Conservation (phyloP, 352 stramenopile genomes). For the Phytophthora vignae region DNA sequence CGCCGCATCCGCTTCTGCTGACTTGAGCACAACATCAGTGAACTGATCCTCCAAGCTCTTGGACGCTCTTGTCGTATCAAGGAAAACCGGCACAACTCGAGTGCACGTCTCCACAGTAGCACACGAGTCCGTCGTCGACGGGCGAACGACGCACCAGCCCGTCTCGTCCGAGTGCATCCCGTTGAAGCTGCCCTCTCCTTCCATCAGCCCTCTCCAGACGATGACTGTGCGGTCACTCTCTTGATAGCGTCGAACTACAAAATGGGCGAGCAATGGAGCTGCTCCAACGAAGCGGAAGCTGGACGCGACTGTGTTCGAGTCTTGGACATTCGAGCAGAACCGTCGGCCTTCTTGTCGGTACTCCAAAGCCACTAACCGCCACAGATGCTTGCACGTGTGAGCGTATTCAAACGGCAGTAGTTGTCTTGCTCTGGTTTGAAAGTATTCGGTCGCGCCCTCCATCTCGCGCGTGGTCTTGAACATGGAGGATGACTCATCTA, state of each 20-base stretch:
- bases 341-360: constrained; percentile 18
- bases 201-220: constrained; percentile 18
- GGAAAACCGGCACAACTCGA: constrained; percentile 10
- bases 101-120: constrained; percentile 13
- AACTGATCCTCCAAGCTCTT: constrained; percentile 11
- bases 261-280: background rate
- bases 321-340: background rate
- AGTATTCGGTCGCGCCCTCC: constrained; percentile 10
- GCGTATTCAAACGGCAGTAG: constrained; percentile 17
- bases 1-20: constrained; percentile 5
- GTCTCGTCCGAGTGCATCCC: constrained; percentile 25
- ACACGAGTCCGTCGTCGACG: constrained; percentile 3
- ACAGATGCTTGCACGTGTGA: constrained; percentile 21
- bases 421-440: constrained; percentile 8
- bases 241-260: constrained; percentile 5
- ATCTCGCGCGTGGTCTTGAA: constrained; percentile 8
- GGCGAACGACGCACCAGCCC: constrained; percentile 16
- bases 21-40: constrained; percentile 11
- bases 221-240: constrained; percentile 15
- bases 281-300: constrained; percentile 1
- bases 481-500: background rate
- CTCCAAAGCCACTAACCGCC: constrained; percentile 11
- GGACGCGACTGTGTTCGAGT: constrained; percentile 7
- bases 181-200: constrained; percentile 11
- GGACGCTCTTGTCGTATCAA: background rate